These are phyloP conservation scores for Lecanosticta acicola DNA, from an alignment of 2,329 filamentous ascomycete species.

Conservation along the genomic window DNA sequence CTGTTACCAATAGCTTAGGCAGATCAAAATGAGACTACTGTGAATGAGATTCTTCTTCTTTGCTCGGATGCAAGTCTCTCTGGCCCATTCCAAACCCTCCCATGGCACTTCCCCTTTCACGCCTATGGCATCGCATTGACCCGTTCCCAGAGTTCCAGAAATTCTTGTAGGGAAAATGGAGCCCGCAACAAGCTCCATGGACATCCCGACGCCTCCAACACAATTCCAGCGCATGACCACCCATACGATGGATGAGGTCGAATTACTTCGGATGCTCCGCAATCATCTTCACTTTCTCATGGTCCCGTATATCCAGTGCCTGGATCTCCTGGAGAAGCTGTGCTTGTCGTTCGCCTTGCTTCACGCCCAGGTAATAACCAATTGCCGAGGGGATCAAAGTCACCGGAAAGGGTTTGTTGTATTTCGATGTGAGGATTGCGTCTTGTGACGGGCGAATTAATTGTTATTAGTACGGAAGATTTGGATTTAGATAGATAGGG, in stretches of 20 bases:
- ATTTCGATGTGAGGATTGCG: conserved; percentile 28
- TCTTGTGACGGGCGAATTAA: no score
- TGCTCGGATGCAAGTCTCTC: no score
- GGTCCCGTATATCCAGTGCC: conserved; percentile 21
- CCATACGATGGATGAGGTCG: neutral
- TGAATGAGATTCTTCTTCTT: neutral
- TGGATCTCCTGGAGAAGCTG: conserved; percentile 27
- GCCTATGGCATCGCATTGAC: no score
- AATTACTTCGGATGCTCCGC: conserved; percentile 16
- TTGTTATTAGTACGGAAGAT: neutral
- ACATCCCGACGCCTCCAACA: neutral
- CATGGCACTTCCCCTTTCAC: neutral
- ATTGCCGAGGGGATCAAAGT: conserved; percentile 30
- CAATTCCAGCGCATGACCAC: neutral
- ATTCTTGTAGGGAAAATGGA: no score
- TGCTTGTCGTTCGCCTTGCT: conserved; percentile 28
- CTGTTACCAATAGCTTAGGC: neutral
- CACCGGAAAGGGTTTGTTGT: conserved; percentile 31
- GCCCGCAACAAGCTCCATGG: no score
- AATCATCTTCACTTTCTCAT: conserved; percentile 20
- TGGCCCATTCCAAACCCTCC: neutral
- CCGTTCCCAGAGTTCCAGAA: no score
- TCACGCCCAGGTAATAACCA: conserved; percentile 27
- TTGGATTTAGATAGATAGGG: neutral
- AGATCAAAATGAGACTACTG: neutral